Evolutionary conservation across 139 green algal genomes (phyloP), one percentile per base, ranked within the genome.

Genomic region (Diplosphaera chodatii): DNA sequence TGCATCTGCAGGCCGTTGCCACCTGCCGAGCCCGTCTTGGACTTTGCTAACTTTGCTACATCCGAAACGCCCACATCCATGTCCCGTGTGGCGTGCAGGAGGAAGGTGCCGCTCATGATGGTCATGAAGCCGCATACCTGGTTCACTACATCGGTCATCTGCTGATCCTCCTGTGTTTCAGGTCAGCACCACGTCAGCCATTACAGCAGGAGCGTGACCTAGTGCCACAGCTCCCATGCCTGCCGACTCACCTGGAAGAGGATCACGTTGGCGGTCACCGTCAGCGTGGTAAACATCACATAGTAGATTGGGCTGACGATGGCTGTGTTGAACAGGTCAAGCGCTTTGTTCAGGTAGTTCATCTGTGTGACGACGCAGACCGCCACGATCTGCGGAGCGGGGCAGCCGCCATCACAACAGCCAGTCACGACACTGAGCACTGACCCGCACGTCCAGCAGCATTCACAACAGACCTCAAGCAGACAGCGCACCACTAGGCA

Each of bases 231-330:
- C n/a, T n/a, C n/a, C n/a, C n/a, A n/a, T n/a, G n/a, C n/a, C n/a
- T n/a, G n/a, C n/a, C n/a, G n/a, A n/a, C n/a, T n/a, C n/a, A 89
- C 85, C 80, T 84, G 59, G 71, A 93, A 93, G 72, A 96, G 86
- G 30, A 96, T 89, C 23, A 78, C 69, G n/a, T 75, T 87, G 2
- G 90, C 90, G 25, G 84, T 55, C 66, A 99, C 93, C 66, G 95
- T 98, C 55, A 93, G 74, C 32, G 84, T 81, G 18, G 94, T 99
- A 80, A 99, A 99, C 87, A 97, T 96, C 56, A 99, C 94, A 78
- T 99, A 99, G 78, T 99, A 99, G 29, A 99, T 93, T 34, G 94
- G 94, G 21, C 83, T 93, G 8, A 99, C 94, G 28, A 99, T 90
- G 4, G 94, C 94, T 4, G 94, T 97, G 84, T 98, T 99, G 83